phyloP scores from a whole-genome alignment of 2,329 filamentous ascomycete genomes.

The Diaporthe helianthi region DNA sequence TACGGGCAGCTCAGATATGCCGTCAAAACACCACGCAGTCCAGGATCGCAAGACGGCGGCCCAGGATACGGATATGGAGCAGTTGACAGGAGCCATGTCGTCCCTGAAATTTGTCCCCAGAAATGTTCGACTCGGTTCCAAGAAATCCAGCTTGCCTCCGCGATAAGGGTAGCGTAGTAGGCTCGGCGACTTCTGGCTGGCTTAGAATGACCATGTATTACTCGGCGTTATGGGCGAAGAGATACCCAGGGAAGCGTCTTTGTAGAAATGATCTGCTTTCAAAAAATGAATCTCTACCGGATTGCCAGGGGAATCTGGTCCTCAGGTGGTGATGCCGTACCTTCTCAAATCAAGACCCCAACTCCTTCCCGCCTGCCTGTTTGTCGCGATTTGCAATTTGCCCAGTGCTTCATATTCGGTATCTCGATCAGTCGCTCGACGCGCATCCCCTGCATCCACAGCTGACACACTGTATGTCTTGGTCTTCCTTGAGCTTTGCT shows the following conservation, averaged over 20 bases:
- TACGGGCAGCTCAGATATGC: not conserved
- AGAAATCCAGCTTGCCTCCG: slow-evolving; percentile 60
- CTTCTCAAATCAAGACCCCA: slow-evolving; percentile 27
- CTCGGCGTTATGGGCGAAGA: slow-evolving; percentile 19
- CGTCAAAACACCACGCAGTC: not conserved
- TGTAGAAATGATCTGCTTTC: slow-evolving; percentile 25
- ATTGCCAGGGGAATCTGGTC: slow-evolving; percentile 19
- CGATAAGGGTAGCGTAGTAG: slow-evolving; percentile 42
- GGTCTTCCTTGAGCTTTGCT: slow-evolving; percentile 86
- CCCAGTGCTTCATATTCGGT: not conserved
- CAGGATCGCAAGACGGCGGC: slow-evolving; percentile 11
- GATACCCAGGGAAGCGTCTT: slow-evolving; percentile 24
- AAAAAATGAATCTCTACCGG: slow-evolving; percentile 33
- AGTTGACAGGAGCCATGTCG: slow-evolving; percentile 72
- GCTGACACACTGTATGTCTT: slow-evolving; percentile 91
- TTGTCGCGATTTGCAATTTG: not conserved
- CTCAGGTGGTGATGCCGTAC: slow-evolving; percentile 23
- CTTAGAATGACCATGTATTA: not conserved
- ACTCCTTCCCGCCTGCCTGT: slow-evolving; percentile 29
- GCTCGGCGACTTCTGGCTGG: not conserved
- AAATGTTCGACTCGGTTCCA: slow-evolving; percentile 70
- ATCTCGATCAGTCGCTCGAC: slow-evolving; percentile 73
- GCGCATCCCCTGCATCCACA: slow-evolving; percentile 93
- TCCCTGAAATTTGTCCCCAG: slow-evolving; percentile 74
- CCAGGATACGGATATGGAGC: slow-evolving; percentile 64